Evolutionary conservation across 257 asterid genomes (phyloP), one percentile per base, ranked within the genome.

Genomic region (Eustoma russellianum): DNA sequence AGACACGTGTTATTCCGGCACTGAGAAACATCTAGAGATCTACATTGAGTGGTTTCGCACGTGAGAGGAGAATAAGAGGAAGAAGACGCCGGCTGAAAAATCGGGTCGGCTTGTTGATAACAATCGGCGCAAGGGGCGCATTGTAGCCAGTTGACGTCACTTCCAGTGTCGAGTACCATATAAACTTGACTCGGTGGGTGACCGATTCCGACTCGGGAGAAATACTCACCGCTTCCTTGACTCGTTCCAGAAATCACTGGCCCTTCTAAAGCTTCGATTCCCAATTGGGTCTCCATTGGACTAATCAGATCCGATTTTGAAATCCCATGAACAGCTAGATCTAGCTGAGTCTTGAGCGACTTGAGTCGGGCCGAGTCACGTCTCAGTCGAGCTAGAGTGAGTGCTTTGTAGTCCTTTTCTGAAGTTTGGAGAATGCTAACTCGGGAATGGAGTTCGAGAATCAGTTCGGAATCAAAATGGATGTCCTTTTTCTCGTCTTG

Each of bases 151-250:
- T 79, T 91, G 48, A 91, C 90, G 48, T 91, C 96, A 53, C 98
- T 91, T 5, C 98, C 98, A 0, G 98, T 82, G 13, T 91, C 98
- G 1, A 91, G 79, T 44, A 87, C 98, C 96, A 87, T 77, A 52
- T 82, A 87, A 0, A 87, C 72, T 59, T 82, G 80, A 17, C 78
- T 70, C 51, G 88, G 63, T 18, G 96, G 98, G 3, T 74, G 72
- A 5, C 98, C 98, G 52, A 91, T 69, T 50, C 98, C 96, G 15
- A 91, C 71, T 18, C 95, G 79, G 74, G 79, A 75, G 65, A 91
- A 91, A 44, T 91, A 91, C 88, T 91, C 98, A 17, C 98, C 98
- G 71, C 98, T 91, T 13, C 96, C 96, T 53, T 91, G 98, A 45
- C 96, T 84, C 5, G 95, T 83, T 9, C 98, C 96, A 1, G 96